Conservation (phyloP, 2,329 filamentous ascomycete species). For the Aspergillus eucalypticola region DNA sequence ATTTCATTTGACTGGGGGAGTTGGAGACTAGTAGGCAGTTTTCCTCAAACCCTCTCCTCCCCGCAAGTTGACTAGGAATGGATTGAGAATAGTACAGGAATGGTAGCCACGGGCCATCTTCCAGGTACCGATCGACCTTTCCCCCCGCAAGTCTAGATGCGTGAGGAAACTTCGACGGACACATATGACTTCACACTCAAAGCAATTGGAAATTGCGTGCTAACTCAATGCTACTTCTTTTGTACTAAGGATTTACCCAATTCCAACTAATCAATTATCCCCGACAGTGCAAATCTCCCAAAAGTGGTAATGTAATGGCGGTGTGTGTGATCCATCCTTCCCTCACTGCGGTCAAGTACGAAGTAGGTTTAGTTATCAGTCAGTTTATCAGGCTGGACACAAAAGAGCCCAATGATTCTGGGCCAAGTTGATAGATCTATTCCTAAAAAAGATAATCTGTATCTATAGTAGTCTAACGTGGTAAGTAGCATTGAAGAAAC, state of each 20-base stretch:
- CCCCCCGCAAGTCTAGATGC: conserved; percentile 16
- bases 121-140: conserved; percentile 26
- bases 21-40: background rate
- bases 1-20: background rate
- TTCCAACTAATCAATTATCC: too few relatives aligned
- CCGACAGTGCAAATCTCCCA: too few relatives aligned
- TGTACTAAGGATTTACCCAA: background rate
- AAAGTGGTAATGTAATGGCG: background rate
- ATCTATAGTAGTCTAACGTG: too few relatives aligned
- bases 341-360: too few relatives aligned
- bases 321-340: background rate
- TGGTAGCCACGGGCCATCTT: conserved; percentile 13
- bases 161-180: conserved; percentile 1
- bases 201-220: background rate
- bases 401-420: background rate
- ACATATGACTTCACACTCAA: conserved; percentile 9
- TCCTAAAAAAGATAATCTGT: too few relatives aligned
- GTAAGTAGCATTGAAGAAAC: too few relatives aligned
- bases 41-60: conserved; percentile 5
- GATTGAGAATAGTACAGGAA: conserved; percentile 10
- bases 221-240: background rate
- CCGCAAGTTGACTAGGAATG: conserved; percentile 22
- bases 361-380: background rate
- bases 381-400: background rate
- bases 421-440: background rate